phyloP scores from a whole-genome alignment of 2,329 filamentous ascomycete genomes.

The Didymella pinodella region DNA sequence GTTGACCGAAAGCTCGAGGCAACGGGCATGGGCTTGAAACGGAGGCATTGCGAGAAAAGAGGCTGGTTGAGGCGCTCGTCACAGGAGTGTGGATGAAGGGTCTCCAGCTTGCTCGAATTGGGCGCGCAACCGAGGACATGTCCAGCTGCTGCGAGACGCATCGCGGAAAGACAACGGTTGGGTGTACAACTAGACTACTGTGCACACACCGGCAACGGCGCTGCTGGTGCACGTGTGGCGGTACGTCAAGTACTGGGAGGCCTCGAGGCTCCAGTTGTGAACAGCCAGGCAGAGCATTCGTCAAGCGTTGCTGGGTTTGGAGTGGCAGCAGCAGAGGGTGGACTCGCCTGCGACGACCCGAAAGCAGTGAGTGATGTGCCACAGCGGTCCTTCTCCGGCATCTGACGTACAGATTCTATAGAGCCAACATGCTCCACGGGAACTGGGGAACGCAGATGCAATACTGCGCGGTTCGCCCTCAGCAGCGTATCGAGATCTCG shows the following conservation, averaged over 20 bases:
- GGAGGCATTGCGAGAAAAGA: conserved; percentile 12
- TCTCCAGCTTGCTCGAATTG: background rate
- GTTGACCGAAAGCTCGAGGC: conserved; percentile 31
- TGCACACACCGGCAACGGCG: conserved; percentile 3
- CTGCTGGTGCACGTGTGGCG: conserved; percentile 12
- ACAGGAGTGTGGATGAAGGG: conserved; percentile 8
- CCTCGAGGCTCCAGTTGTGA: background rate
- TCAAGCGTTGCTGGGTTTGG: conserved; percentile 2
- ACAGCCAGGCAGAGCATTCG: conserved; percentile 3
- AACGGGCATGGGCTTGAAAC: conserved; percentile 15
- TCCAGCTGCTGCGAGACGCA: conserved; percentile 10
- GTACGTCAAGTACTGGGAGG: background rate
- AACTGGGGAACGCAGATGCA: conserved; percentile 1
- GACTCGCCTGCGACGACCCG: conserved; percentile 16
- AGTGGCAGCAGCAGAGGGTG: conserved; percentile 1
- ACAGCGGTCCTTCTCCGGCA: conserved; percentile 19
- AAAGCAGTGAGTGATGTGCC: conserved; percentile 15
- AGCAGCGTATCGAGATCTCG: background rate
- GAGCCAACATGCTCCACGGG: conserved; percentile 1
- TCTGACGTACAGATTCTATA: conserved; percentile 19
- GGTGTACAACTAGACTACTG: conserved; percentile 20
- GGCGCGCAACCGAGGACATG: background rate
- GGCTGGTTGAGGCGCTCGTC: conserved; percentile 14
- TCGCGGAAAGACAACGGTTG: conserved; percentile 8
- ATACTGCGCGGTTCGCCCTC: conserved; percentile 2